Conservation (phyloP, 78 protist genomes). For the Dictyostelium discoideum region DNA sequence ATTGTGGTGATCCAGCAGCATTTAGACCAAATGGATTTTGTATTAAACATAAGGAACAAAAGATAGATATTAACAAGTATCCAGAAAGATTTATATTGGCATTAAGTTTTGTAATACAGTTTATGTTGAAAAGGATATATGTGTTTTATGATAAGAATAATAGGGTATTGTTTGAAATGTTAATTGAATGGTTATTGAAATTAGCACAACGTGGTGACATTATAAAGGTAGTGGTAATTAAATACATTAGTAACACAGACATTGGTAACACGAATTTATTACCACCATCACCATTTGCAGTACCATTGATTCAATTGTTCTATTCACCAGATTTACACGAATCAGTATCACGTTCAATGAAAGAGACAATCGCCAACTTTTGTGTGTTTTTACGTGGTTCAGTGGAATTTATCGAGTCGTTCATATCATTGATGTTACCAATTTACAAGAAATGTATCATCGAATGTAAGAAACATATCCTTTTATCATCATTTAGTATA, state of each 20-base stretch:
- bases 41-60: slow-evolving; percentile 47
- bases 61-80: slow-evolving; percentile 56
- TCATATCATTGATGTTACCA: slow-evolving; percentile 39
- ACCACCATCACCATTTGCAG: slow-evolving; percentile 57
- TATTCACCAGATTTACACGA: slow-evolving; percentile 31
- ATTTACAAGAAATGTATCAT: slow-evolving; percentile 60
- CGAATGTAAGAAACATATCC: slow-evolving; percentile 26
- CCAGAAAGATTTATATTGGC: slow-evolving; percentile 57
- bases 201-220: slow-evolving; percentile 64
- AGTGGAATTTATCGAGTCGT: slow-evolving; percentile 19
- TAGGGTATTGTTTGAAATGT: background rate
- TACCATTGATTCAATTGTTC: slow-evolving; percentile 23
- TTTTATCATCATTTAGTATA: background rate
- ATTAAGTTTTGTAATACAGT: slow-evolving; percentile 25
- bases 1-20: slow-evolving; percentile 88
- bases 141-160: slow-evolving; percentile 29
- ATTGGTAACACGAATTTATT: slow-evolving; percentile 33
- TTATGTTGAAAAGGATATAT: slow-evolving; percentile 42
- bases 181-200: slow-evolving; percentile 64
- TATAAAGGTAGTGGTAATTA: slow-evolving; percentile 46
- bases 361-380: slow-evolving; percentile 31
- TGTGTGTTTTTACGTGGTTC: slow-evolving; percentile 72
- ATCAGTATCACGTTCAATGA: background rate
- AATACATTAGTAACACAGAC: slow-evolving; percentile 55
- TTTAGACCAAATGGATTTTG: slow-evolving; percentile 59